Conservation (phyloP, 306 rosid genomes). For the Boehmeria nivea region DNA sequence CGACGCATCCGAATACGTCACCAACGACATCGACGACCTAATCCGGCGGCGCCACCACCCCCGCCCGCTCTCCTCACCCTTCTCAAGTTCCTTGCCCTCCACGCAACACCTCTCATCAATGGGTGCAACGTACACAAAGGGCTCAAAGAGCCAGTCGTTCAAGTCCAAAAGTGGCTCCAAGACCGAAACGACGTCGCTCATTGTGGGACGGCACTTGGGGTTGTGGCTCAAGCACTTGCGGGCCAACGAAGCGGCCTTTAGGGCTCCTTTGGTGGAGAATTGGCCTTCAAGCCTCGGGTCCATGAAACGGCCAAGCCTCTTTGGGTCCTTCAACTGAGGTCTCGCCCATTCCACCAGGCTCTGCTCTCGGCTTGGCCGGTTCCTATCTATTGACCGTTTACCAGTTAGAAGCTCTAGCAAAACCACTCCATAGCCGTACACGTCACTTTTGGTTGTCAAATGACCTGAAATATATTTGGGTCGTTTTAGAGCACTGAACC, state of each 20-base stretch:
- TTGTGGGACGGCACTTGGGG: slow-evolving; percentile 56
- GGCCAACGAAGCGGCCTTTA: slow-evolving; percentile 54
- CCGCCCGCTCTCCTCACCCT: not conserved
- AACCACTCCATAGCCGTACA: slow-evolving; percentile 82
- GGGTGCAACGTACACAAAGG: slow-evolving; percentile 75
- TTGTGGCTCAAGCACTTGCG: slow-evolving; percentile 56
- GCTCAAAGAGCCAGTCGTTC: slow-evolving; percentile 40
- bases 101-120: slow-evolving; percentile 10
- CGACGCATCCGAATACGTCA: slow-evolving; percentile 1
- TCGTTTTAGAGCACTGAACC: not conserved
- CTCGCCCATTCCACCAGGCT: slow-evolving; percentile 82
- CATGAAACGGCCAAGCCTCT: slow-evolving; percentile 34
- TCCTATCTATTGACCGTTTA: slow-evolving; percentile 48
- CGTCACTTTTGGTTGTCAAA: slow-evolving; percentile 76
- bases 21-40: not conserved
- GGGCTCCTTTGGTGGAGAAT: slow-evolving; percentile 49
- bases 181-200: slow-evolving; percentile 50
- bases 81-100: not conserved
- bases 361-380: slow-evolving; percentile 28
- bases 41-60: slow-evolving; percentile 8
- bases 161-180: slow-evolving; percentile 58
- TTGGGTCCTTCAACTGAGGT: slow-evolving; percentile 54
- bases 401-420: slow-evolving; percentile 77
- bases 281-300: slow-evolving; percentile 63
- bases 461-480: slow-evolving; percentile 37